These are phyloP conservation scores for Cichorium intybus DNA, from an alignment of 140 eudicot species.

Conservation along the genomic window DNA sequence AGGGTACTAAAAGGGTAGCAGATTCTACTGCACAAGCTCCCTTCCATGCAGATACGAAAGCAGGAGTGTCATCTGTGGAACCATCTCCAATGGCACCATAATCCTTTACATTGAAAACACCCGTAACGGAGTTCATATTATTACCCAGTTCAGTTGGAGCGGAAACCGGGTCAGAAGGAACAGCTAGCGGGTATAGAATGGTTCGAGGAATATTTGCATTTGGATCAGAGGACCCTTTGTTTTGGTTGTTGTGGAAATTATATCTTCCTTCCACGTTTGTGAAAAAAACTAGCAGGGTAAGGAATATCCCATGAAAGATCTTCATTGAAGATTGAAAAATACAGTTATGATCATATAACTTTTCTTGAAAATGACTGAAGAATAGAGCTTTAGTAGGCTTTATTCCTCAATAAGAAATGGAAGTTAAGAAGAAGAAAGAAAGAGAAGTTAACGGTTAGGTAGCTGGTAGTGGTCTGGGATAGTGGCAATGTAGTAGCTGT, in stretches of 20 bases:
- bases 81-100: constrained; percentile 95
- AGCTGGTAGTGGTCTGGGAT: background rate
- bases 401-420: background rate
- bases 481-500: constrained; percentile 24
- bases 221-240: constrained; percentile 10
- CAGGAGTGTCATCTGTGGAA: constrained; percentile 70
- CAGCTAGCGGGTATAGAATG: constrained; percentile 25
- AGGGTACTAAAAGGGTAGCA: constrained; percentile 57
- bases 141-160: constrained; percentile 29
- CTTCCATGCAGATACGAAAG: constrained; percentile 84
- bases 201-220: constrained; percentile 15
- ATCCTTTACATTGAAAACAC: constrained; percentile 63
- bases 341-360: background rate
- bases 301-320: background rate
- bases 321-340: constrained; percentile 19
- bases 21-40: constrained; percentile 81
- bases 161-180: constrained; percentile 39
- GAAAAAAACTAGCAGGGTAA: constrained; percentile 9
- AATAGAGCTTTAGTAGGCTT: background rate
- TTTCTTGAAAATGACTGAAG: background rate
- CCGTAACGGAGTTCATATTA: constrained; percentile 4
- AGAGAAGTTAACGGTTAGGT: constrained; percentile 13
- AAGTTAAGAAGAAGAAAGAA: constrained; percentile 1
- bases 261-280: constrained; percentile 54
- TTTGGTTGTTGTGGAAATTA: constrained; percentile 43